Conservation (phyloP, 2,329 filamentous ascomycete species). For the Arthrobotrys sinensis region DNA sequence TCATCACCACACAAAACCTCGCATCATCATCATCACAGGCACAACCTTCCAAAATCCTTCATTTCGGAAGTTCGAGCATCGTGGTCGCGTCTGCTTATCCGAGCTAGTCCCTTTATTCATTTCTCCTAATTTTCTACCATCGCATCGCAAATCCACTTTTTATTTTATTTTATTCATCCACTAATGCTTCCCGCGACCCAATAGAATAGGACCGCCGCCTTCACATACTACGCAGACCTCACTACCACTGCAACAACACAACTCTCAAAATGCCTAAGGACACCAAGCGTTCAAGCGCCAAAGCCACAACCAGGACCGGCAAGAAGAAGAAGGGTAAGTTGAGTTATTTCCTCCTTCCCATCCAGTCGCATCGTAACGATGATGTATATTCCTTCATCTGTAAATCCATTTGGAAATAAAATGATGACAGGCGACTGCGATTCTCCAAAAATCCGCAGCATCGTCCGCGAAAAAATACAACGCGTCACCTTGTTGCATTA, state of each 20-base stretch:
- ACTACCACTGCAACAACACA: constrained; percentile 54
- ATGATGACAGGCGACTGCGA: background rate
- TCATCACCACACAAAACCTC: constrained; percentile 4
- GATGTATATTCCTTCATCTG: background rate
- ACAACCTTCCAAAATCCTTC: constrained; percentile 19
- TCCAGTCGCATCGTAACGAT: background rate
- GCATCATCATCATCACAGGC: constrained; percentile 11
- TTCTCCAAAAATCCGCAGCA: background rate
- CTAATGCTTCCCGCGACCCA: constrained; percentile 38
- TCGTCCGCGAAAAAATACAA: constrained; percentile 30
- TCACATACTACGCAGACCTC: constrained; percentile 24
- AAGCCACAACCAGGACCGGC: constrained; percentile 52
- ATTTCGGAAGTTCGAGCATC: constrained; percentile 34
- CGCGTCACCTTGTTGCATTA: constrained; percentile 37
- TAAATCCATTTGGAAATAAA: background rate
- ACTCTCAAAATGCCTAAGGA: constrained; percentile 58
- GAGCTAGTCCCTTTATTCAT: constrained; percentile 7
- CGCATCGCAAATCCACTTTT: background rate
- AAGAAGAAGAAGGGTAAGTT: constrained; percentile 61
- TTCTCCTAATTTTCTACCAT: constrained; percentile 44
- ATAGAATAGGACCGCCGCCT: constrained; percentile 49
- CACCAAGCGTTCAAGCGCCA: constrained; percentile 16
- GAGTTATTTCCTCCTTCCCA: background rate
- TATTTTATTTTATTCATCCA: background rate
- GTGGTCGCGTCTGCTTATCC: constrained; percentile 25